Conservation (phyloP, 345 rosid genomes). For the Boechera retrofracta region DNA sequence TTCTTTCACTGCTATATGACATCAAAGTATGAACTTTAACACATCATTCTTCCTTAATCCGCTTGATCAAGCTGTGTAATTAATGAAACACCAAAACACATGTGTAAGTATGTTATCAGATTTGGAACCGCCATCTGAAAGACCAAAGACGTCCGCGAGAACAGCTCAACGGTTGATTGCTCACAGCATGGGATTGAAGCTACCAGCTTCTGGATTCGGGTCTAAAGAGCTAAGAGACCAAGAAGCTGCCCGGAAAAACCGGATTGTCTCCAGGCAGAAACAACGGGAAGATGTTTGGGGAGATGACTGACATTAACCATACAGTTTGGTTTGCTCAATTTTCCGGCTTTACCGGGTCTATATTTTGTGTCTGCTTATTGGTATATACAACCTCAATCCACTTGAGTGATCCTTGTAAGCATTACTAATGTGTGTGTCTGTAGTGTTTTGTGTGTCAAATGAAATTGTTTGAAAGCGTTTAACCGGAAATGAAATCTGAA, state of each 20-base stretch:
- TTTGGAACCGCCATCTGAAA: conserved; percentile 83
- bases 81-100: neutral
- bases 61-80: neutral
- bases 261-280: conserved; percentile 77
- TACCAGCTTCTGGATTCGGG: conserved; percentile 63
- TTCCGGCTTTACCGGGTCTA: conserved; percentile 23
- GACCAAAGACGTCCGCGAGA: conserved; percentile 90
- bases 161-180: conserved; percentile 95
- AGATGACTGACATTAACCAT: conserved; percentile 46
- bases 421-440: neutral
- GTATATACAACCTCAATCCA: conserved; percentile 16
- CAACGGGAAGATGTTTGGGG: conserved; percentile 95
- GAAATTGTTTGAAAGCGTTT: conserved; percentile 5
- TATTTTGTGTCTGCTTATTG: conserved; percentile 14
- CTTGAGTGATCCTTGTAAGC: conserved; percentile 30
- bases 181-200: conserved; percentile 86
- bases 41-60: neutral
- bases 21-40: neutral
- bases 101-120: conserved; percentile 50
- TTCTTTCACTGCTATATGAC: conserved; percentile 10
- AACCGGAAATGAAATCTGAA: conserved; percentile 25
- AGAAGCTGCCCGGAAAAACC: conserved; percentile 85
- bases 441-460: conserved; percentile 11
- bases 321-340: neutral
- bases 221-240: conserved; percentile 70